A percentile compares a stretch with the other conserved stretches of the same genome.
phyloP scores from a whole-genome alignment of 495 filamentous ascomycete species.

The Tuber microsphaerosporum region DNA sequence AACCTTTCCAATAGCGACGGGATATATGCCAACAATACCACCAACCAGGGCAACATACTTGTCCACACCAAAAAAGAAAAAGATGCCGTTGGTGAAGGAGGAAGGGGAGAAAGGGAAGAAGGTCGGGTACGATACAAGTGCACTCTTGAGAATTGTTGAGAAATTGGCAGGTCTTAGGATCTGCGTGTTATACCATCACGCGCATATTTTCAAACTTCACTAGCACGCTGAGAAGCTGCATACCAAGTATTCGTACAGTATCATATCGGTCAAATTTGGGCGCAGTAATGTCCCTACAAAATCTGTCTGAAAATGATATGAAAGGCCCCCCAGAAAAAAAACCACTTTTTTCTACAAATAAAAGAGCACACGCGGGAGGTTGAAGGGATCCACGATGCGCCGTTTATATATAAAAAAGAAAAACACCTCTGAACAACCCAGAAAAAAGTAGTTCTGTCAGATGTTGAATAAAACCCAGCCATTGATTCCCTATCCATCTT shows the following conservation, averaged over 20 bases:
- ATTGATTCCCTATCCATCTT: conserved; percentile 34
- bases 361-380: conserved; percentile 39
- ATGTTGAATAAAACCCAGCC: conserved; percentile 39
- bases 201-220: background rate
- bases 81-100: background rate
- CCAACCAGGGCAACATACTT: background rate
- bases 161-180: background rate
- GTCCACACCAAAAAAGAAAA: background rate
- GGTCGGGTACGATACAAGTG: background rate
- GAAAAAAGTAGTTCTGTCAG: conserved; percentile 21
- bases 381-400: conserved; percentile 35
- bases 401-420: conserved; percentile 22
- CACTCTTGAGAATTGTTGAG: background rate
- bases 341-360: conserved; percentile 11
- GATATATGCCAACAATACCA: background rate
- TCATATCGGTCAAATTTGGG: background rate
- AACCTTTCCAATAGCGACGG: background rate
- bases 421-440: conserved; percentile 14
- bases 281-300: background rate
- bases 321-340: background rate
- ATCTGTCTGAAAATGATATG: background rate
- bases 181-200: background rate
- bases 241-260: background rate
- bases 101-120: background rate
- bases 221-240: background rate